Conservation (phyloP, 768 basidiomycete species). For the Lentinula aciculospora region DNA sequence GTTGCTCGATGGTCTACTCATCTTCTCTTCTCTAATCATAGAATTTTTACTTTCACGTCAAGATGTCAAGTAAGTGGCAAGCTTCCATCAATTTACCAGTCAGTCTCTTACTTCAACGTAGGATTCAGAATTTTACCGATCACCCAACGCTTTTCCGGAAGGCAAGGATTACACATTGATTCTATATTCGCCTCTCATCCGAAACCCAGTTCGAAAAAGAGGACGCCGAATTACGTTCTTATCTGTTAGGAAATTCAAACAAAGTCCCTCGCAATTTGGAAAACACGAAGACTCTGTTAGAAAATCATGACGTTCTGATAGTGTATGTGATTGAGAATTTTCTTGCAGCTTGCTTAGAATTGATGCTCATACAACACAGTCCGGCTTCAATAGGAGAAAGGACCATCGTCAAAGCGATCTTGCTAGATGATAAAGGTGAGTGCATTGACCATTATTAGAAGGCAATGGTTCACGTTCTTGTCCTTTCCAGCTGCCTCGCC, state of each 20-base stretch:
- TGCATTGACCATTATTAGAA: neutral
- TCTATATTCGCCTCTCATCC: neutral
- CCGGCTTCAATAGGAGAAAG: neutral
- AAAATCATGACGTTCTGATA: neutral
- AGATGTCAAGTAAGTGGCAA: neutral
- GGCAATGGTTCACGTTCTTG: neutral
- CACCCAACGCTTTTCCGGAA: neutral
- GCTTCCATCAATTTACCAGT: too few species aligned
- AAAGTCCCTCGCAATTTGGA: neutral
- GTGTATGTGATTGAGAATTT: neutral
- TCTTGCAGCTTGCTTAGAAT: neutral
- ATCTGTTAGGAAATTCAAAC: neutral
- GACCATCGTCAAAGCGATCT: neutral
- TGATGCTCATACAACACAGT: neutral
- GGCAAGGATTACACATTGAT: neutral
- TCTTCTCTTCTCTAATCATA: neutral
- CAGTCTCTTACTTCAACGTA: neutral
- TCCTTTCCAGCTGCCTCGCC: neutral
- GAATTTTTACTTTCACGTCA: neutral
- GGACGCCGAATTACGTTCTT: neutral
- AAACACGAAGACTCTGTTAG: neutral
- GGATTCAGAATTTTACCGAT: neutral
- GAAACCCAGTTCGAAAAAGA: neutral
- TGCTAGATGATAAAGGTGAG: neutral
- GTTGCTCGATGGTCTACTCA: too few species aligned